Evolutionary conservation across 1,284 basidiomycete genomes (phyloP), one percentile per base, ranked within the genome.

Genomic region (Erythrobasidium hasegawianum): DNA sequence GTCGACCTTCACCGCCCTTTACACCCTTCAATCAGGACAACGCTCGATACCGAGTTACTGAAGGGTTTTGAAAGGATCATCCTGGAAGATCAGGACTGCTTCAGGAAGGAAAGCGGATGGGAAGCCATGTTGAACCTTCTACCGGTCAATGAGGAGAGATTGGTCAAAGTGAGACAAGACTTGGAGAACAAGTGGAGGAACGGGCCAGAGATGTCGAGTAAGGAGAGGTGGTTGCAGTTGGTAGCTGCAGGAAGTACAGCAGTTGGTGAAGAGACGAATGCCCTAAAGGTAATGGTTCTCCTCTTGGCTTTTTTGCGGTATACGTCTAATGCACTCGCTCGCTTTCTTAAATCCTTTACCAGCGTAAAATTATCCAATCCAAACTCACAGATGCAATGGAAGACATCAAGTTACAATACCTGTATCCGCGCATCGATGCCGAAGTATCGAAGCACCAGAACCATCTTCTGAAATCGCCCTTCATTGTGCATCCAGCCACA

Each of bases 401-500:
- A 75, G 95, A 97, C 72, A 85, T 97, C 65, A 82, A 96, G 65
- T 80, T 99, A 14, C 89, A 94, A 75, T 97, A 97, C 78, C 95
- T 90, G 0, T 98, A 98, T 77, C 95, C 96, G 1, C 86, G 95
- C n/a, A 85, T 99, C 69, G 95, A 99, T 77, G 87, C 90, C 7
- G 95, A 98, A 77, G 95, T 99, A 14, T 94, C 93, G 1, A 96
- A 97, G 75, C 91, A 95, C 75, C 84, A 93, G 65, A 98, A 98
- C 79, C 96, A 99, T 80, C 83, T 99, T 80, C 85, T 99, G 69
- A 99, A 99, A 78, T 87, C 91, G 27, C 96, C 96, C 0, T 98
- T 99, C 78, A 96, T 93, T 75, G 82, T 98, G 0, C 95, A 99
- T 78, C 95, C 96, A 0, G 91, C 91, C 69, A 98, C 96, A 1